Evolutionary conservation across 495 filamentous ascomycete genomes (phyloP), one percentile per base, ranked within the genome.

Genomic region (Penicillium herquei): DNA sequence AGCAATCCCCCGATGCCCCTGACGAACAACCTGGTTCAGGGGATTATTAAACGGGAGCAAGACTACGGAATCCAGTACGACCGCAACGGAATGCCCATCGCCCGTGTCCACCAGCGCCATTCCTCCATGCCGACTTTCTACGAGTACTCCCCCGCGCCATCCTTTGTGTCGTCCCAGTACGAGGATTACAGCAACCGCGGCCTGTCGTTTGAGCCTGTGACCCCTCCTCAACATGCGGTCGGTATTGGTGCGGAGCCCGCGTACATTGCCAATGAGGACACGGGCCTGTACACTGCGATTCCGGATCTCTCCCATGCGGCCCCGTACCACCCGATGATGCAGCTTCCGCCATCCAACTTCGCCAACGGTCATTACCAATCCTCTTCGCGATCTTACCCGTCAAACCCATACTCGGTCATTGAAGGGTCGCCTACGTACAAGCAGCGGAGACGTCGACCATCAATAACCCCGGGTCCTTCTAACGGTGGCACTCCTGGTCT

Each of bases 401-500:
- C 86, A 64, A 94, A 89, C 63, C 86, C 92, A 52, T 98, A 96
- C 78, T 93, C 92, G 12, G 90, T 96, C 42, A 91, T 98, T 62
- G 94, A 98, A 76, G 94, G 94, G 17, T 98, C 94, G 6, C 94
- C 94, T 21, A 96, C 93, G 10, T 98, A 98, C 77, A 98, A 98
- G 81, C 95, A 97, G 77, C 84, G 94, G 55, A 83, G 94, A 64
- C 84, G 94, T 56, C 88, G 95, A 32, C 96, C 94, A 17, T 97
- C 94, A 21, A 88, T 97, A 49, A 87, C 91, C 14, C 89, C 91
- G 11, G 83, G 84, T 37, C 79, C 88, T 48, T 80, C 79, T 33
- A 82, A 82, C 21, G 21, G 21, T 57, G 83, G 85, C 34, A 78
- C 85, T 51, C 81, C 86, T 46, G 83, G 84, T 17, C 78, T 83